These are phyloP conservation scores for Suillus subalutaceus DNA, from an alignment of 768 basidiomycete genomes.

Conservation along the genomic window DNA sequence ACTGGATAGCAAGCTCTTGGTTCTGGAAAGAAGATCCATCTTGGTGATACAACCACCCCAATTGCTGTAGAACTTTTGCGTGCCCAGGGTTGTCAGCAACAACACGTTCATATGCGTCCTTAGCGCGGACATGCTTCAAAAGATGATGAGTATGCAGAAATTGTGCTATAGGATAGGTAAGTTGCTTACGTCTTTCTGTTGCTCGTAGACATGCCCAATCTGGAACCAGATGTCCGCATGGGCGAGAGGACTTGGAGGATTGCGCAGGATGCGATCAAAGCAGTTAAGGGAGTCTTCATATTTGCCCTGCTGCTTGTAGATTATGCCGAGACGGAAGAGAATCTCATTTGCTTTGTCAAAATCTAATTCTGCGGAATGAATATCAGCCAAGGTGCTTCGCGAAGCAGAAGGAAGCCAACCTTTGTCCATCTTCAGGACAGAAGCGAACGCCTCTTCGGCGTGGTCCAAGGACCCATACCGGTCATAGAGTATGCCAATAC, in stretches of 20 bases:
- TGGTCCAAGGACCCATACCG: slow-evolving; percentile 98
- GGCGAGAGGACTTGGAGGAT: slow-evolving; percentile 93
- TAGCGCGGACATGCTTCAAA: slow-evolving; percentile 79
- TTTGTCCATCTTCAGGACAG: slow-evolving; percentile 95
- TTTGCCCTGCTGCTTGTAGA: slow-evolving; percentile 98
- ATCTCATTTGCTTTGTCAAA: slow-evolving; percentile 99
- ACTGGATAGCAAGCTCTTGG: slow-evolving; percentile 91
- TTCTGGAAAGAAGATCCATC: slow-evolving; percentile 94
- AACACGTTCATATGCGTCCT: slow-evolving; percentile 96
- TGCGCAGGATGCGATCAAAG: slow-evolving; percentile 95
- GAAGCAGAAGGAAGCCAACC: slow-evolving; percentile 49
- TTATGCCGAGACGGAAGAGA: slow-evolving; percentile 96
- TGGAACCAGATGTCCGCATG: slow-evolving; percentile 99
- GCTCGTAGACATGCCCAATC: slow-evolving; percentile 98
- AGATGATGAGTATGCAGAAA: slow-evolving; percentile 18
- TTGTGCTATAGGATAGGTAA: background rate
- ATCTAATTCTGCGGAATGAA: slow-evolving; percentile 51
- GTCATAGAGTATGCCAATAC: slow-evolving; percentile 98
- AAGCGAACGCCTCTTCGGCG: slow-evolving; percentile 97
- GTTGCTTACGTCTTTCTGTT: slow-evolving; percentile 86
- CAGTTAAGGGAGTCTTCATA: slow-evolving; percentile 86
- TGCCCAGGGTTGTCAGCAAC: slow-evolving; percentile 91
- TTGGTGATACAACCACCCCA: slow-evolving; percentile 98
- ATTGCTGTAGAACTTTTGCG: slow-evolving; percentile 96
- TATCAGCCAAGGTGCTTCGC: slow-evolving; percentile 25